These are phyloP conservation scores for Suillus occidentalis DNA, from an alignment of 768 basidiomycete genomes.

Conservation along the genomic window DNA sequence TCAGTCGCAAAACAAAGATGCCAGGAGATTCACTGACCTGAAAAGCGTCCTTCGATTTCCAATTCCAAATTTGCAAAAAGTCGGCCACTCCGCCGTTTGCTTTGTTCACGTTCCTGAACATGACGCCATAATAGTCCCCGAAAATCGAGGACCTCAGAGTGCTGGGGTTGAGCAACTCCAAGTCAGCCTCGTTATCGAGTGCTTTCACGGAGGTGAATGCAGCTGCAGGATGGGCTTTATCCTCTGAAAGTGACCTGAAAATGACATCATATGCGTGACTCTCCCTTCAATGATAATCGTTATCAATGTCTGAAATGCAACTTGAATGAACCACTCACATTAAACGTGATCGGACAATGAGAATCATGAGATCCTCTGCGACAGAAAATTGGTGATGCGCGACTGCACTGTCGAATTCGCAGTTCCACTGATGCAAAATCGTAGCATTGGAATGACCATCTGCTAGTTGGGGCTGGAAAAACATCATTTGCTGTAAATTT, in stretches of 20 bases:
- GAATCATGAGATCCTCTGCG: not conserved
- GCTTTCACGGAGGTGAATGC: not conserved
- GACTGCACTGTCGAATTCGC: not conserved
- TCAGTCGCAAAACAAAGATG: not conserved
- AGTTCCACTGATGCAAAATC: not conserved
- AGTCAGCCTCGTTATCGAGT: not conserved
- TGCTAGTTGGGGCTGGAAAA: not conserved
- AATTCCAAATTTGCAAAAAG: not conserved
- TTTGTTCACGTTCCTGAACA: too few species aligned
- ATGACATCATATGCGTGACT: not conserved
- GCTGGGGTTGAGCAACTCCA: not conserved
- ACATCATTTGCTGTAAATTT: not conserved
- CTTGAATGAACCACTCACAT: not conserved
- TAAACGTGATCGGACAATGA: not conserved
- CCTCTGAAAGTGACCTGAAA: not conserved
- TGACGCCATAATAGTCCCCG: not conserved
- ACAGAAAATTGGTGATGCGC: not conserved
- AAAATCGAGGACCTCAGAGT: not conserved
- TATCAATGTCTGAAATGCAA: not conserved
- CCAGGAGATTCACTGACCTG: not conserved
- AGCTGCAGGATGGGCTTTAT: constrained; percentile 16
- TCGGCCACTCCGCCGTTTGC: not conserved
- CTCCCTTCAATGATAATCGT: not conserved
- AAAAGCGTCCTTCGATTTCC: not conserved
- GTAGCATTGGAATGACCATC: not conserved